A percentile compares a stretch with the other conserved stretches of the same genome.
phyloP scores from a whole-genome alignment of 306 rosid species.

The Delonix regia region DNA sequence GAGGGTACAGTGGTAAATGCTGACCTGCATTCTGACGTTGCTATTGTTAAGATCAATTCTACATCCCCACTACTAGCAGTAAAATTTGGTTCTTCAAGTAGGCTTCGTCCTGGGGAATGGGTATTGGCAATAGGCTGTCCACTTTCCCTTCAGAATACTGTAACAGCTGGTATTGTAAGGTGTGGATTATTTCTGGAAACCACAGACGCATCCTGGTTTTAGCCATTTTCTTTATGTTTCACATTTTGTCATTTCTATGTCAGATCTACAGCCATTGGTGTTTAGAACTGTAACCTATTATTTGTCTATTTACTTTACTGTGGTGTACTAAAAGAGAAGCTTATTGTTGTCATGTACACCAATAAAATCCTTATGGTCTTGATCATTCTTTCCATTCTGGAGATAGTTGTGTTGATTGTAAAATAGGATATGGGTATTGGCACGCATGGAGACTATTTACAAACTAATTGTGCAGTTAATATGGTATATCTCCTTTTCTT shows the following conservation, averaged over 20 bases:
- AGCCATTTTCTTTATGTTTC: not conserved
- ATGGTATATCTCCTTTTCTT: slow-evolving; percentile 47
- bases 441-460: slow-evolving; percentile 73
- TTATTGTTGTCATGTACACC: slow-evolving; percentile 5
- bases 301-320: not conserved
- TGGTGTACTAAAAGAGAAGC: not conserved
- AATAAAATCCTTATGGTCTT: not conserved
- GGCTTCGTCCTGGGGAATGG: slow-evolving; percentile 96
- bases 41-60: too few relatives aligned
- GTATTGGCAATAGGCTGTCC: slow-evolving; percentile 89
- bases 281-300: not conserved
- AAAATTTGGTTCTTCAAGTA: slow-evolving; percentile 76
- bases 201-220: not conserved
- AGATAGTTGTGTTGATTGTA: slow-evolving; percentile 81
- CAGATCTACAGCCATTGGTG: slow-evolving; percentile 23
- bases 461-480: slow-evolving; percentile 83
- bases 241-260: not conserved
- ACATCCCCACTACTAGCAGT: slow-evolving; percentile 34
- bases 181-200: slow-evolving; percentile 26
- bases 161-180: slow-evolving; percentile 97
- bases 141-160: slow-evolving; percentile 85
- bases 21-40: too few relatives aligned
- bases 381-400: slow-evolving; percentile 25
- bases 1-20: too few relatives aligned
- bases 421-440: slow-evolving; percentile 96